These are phyloP conservation scores for Trichoderma sp. DNA, from an alignment of 2,329 filamentous ascomycete species.

Conservation along the genomic window DNA sequence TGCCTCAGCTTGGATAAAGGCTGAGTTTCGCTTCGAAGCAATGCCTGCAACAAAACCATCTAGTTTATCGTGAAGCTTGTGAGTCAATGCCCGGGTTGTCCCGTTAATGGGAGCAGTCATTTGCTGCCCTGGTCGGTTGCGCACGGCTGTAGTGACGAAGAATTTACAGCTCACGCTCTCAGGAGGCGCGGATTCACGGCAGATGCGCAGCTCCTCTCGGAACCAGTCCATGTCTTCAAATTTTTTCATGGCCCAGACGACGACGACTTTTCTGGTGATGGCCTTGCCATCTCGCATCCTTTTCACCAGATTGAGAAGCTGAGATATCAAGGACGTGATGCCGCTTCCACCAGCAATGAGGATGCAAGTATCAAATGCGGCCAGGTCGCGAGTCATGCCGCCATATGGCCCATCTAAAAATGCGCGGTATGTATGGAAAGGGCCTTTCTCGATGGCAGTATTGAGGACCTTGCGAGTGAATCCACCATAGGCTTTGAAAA, in stretches of 20 bases:
- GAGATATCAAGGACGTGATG: conserved; percentile 88
- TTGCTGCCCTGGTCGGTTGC: conserved; percentile 33
- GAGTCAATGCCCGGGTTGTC: conserved; percentile 59
- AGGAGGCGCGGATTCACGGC: conserved; percentile 81
- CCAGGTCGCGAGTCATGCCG: conserved; percentile 84
- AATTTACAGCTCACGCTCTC: conserved; percentile 92
- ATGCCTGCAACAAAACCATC: conserved; percentile 86
- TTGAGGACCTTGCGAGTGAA: conserved; percentile 86
- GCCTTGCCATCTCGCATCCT: conserved; percentile 93
- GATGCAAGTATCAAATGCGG: conserved; percentile 90
- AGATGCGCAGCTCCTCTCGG: conserved; percentile 88
- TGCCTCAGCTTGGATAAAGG: conserved; percentile 77
- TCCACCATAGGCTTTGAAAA: conserved; percentile 87
- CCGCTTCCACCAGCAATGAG: conserved; percentile 92
- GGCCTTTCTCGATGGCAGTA: conserved; percentile 78
- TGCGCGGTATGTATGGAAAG: conserved; percentile 86
- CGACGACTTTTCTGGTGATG: conserved; percentile 82
- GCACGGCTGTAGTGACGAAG: conserved; percentile 74
- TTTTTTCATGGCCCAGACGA: conserved; percentile 90
- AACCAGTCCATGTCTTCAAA: conserved; percentile 98
- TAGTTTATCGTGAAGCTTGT: conserved; percentile 78
- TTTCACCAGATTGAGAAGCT: conserved; percentile 91
- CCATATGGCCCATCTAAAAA: conserved; percentile 95
- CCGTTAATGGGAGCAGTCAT: conserved; percentile 45
- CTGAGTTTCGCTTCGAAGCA: conserved; percentile 81